phyloP scores from a whole-genome alignment of 768 basidiomycete genomes.

The Mycena vitilis region DNA sequence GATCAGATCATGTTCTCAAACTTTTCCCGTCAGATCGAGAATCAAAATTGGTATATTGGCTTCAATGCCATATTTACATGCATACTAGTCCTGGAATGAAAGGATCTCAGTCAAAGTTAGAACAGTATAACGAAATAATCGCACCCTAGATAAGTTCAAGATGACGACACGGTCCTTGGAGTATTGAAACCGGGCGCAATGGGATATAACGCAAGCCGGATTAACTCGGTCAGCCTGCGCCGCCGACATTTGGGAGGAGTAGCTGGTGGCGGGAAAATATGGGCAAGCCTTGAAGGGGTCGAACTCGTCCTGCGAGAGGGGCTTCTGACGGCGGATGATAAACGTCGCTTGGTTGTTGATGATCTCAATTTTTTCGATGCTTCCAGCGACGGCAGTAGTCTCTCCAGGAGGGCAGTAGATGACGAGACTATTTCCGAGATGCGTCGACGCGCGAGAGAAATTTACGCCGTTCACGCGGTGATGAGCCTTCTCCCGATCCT shows the following conservation, averaged over 20 bases:
- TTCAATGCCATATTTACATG: too few species aligned
- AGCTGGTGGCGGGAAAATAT: slow-evolving; percentile 12
- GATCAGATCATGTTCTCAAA: too few species aligned
- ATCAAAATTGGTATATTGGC: too few species aligned
- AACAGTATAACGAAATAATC: too few species aligned
- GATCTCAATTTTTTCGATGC: slow-evolving; percentile 10
- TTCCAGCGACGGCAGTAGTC: not conserved
- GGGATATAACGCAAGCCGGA: not conserved
- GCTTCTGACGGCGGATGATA: slow-evolving; percentile 1
- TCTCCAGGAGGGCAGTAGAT: not conserved
- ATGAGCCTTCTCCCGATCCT: slow-evolving; percentile 13
- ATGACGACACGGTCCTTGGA: slow-evolving; percentile 11
- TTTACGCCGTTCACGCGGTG: slow-evolving; percentile 1
- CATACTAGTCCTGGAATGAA: too few species aligned
- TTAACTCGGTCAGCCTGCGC: not conserved
- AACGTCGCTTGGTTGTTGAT: not conserved
- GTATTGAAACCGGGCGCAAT: slow-evolving; percentile 19
- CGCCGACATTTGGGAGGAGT: slow-evolving; percentile 12
- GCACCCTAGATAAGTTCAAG: slow-evolving; percentile 6
- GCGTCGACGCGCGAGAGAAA: slow-evolving; percentile 20
- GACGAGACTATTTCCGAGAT: slow-evolving; percentile 26
- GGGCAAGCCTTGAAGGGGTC: slow-evolving; percentile 26
- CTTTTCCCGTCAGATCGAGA: too few species aligned
- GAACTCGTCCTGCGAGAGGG: not conserved
- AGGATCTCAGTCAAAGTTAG: too few species aligned